Percentiles rank a stretch among this genome's conserved stretches.
These are phyloP conservation scores for Amanita rimosa DNA, from an alignment of 768 basidiomycete genomes.

Conservation along the genomic window DNA sequence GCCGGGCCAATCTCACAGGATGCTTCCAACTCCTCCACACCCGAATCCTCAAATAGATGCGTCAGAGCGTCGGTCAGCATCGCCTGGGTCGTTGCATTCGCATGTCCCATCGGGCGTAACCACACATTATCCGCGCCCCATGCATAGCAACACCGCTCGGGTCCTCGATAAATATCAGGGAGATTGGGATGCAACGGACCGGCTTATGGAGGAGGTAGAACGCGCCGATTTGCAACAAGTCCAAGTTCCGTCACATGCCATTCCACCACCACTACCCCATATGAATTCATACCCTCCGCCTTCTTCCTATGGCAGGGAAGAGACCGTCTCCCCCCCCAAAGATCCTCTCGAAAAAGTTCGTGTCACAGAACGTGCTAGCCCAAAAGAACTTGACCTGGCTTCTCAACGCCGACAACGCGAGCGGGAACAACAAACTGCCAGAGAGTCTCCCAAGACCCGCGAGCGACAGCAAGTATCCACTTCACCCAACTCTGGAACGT, in stretches of 20 bases:
- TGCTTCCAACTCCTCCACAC: conserved; percentile 35
- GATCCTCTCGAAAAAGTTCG: conserved; percentile 47
- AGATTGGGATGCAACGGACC: conserved; percentile 57
- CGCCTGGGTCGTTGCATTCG: conserved; percentile 22
- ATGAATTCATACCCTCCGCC: conserved; percentile 15
- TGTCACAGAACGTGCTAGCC: conserved; percentile 38
- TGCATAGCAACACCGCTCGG: conserved; percentile 43
- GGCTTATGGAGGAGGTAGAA: conserved; percentile 63
- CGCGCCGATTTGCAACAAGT: conserved; percentile 55
- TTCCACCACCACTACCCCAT: conserved; percentile 12
- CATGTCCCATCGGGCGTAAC: conserved; percentile 16
- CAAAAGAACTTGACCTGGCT: conserved; percentile 37
- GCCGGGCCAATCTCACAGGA: conserved; percentile 21
- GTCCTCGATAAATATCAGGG: conserved; percentile 48
- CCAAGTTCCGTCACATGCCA: conserved; percentile 27
- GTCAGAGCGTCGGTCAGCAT: conserved; percentile 22
- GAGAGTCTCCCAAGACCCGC: conserved; percentile 34
- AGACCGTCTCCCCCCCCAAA: conserved; percentile 34
- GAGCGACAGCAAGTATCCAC: conserved; percentile 31
- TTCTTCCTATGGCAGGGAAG: conserved; percentile 16
- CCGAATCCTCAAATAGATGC: conserved; percentile 22
- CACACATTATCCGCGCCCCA: conserved; percentile 53
- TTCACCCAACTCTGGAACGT: conserved; percentile 15
- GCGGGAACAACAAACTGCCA: conserved; percentile 26
- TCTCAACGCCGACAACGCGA: conserved; percentile 28